phyloP scores from a whole-genome alignment of 768 basidiomycete species.

The Psilocybe azurescens region DNA sequence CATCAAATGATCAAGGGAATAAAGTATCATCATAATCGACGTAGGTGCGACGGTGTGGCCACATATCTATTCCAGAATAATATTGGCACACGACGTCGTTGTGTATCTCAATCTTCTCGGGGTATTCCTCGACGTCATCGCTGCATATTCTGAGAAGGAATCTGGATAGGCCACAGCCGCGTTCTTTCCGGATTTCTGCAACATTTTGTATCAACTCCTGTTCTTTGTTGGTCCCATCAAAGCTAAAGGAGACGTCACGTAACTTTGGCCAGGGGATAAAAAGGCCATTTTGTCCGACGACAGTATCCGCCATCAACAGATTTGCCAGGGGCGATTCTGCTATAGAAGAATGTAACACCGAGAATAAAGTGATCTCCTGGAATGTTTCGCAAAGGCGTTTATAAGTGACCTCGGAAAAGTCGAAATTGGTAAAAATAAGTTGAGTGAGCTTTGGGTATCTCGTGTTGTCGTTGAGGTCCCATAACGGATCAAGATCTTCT shows the following conservation, averaged over 20 bases:
- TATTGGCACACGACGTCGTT: slow-evolving; percentile 25
- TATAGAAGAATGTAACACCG: slow-evolving; percentile 26
- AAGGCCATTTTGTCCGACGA: slow-evolving; percentile 6
- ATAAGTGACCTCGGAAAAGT: slow-evolving; percentile 39
- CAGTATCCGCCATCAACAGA: slow-evolving; percentile 28
- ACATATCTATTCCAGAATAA: slow-evolving; percentile 30
- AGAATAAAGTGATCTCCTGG: slow-evolving; percentile 38
- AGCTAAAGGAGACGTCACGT: slow-evolving; percentile 34
- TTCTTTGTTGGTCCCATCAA: slow-evolving; percentile 32
- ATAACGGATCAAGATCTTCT: slow-evolving; percentile 45
- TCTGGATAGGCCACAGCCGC: slow-evolving; percentile 33
- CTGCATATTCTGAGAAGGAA: slow-evolving; percentile 34
- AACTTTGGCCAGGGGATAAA: slow-evolving; percentile 41
- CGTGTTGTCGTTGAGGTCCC: slow-evolving; percentile 22
- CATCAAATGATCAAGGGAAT: slow-evolving; percentile 20
- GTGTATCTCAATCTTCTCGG: background rate
- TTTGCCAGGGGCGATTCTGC: slow-evolving; percentile 31
- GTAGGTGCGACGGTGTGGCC: slow-evolving; percentile 32
- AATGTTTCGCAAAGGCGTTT: slow-evolving; percentile 36
- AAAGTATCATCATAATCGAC: slow-evolving; percentile 38
- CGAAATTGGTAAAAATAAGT: slow-evolving; percentile 47
- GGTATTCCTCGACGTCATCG: slow-evolving; percentile 16
- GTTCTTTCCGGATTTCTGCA: slow-evolving; percentile 25
- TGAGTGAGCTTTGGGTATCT: slow-evolving; percentile 40
- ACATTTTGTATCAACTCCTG: slow-evolving; percentile 29